These are phyloP conservation scores for Didymella exigua DNA, from an alignment of 2,329 filamentous ascomycete species.

Conservation along the genomic window DNA sequence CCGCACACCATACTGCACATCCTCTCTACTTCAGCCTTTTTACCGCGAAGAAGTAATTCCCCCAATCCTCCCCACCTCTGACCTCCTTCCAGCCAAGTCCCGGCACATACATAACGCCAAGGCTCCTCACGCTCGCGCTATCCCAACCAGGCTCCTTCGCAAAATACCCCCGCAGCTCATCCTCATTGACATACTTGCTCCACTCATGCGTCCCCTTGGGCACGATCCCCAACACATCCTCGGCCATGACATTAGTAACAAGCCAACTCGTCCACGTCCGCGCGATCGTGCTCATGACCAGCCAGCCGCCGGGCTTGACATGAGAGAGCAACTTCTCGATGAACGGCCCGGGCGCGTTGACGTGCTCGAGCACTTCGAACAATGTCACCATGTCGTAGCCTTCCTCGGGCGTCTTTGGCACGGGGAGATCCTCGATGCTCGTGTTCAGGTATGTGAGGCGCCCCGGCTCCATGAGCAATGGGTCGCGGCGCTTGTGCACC, in stretches of 20 bases:
- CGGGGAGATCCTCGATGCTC: slow-evolving; percentile 72
- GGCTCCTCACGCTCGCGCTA: slow-evolving; percentile 62
- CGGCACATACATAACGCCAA: slow-evolving; percentile 89
- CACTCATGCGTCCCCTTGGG: slow-evolving; percentile 95
- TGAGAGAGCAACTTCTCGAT: slow-evolving; percentile 73
- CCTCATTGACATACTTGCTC: slow-evolving; percentile 91
- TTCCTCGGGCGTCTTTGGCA: slow-evolving; percentile 42
- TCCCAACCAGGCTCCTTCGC: slow-evolving; percentile 48
- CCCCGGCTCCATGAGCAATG: slow-evolving; percentile 62
- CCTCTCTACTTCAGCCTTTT: slow-evolving; percentile 46
- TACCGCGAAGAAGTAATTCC: slow-evolving; percentile 96
- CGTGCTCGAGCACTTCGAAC: slow-evolving; percentile 96
- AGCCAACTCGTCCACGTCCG: slow-evolving; percentile 88
- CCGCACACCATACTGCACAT: neutral
- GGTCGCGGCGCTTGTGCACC: slow-evolving; percentile 76
- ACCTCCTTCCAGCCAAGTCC: slow-evolving; percentile 89
- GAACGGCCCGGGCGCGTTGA: slow-evolving; percentile 76
- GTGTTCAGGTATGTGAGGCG: slow-evolving; percentile 73
- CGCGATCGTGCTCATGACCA: slow-evolving; percentile 90
- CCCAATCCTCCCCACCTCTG: slow-evolving; percentile 77
- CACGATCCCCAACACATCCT: slow-evolving; percentile 85
- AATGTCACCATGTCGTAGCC: slow-evolving; percentile 80
- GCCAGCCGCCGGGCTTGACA: slow-evolving; percentile 88
- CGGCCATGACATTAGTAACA: slow-evolving; percentile 89
- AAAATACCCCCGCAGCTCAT: slow-evolving; percentile 67